Percentiles rank a stretch among this genome's conserved stretches.
phyloP scores from a whole-genome alignment of 257 asterid genomes.

The Salvia hispanica region DNA sequence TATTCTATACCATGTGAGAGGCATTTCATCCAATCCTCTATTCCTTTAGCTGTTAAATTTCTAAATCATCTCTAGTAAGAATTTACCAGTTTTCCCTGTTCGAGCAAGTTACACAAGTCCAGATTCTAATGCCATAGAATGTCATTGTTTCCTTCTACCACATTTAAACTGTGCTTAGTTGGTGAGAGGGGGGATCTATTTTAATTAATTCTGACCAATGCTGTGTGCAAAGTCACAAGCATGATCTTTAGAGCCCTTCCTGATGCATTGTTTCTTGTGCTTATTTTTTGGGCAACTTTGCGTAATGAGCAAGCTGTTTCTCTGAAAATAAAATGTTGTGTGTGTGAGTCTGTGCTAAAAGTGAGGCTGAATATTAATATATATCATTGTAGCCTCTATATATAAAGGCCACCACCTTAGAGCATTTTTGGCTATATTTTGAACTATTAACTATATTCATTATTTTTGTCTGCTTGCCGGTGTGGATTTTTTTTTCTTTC shows the following conservation, averaged over 20 bases:
- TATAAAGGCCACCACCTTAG: not conserved
- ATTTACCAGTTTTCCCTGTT: conserved; percentile 9
- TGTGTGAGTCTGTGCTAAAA: conserved; percentile 1
- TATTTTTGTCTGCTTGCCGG: not conserved
- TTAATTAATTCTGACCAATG: not conserved
- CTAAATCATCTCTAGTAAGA: conserved; percentile 6
- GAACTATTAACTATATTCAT: not conserved
- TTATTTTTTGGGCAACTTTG: not conserved
- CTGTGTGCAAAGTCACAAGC: not conserved
- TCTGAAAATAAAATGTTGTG: not conserved
- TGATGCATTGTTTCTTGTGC: not conserved
- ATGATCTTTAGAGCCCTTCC: conserved; percentile 7
- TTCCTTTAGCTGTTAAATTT: conserved; percentile 5
- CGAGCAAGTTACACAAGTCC: not conserved
- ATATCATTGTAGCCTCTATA: not conserved
- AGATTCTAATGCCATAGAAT: not conserved
- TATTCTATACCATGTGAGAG: not conserved
- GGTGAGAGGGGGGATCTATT: not conserved
- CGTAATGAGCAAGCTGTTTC: conserved; percentile 10
- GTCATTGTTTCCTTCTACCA: conserved; percentile 6
- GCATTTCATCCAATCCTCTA: conserved; percentile 5
- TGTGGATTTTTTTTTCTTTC: not conserved
- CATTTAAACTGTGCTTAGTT: conserved; percentile 1
- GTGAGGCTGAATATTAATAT: not conserved
- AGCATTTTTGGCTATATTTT: conserved; percentile 24